phyloP scores from a whole-genome alignment of 768 basidiomycete genomes.

The Chalciporus sphaerocephalus region DNA sequence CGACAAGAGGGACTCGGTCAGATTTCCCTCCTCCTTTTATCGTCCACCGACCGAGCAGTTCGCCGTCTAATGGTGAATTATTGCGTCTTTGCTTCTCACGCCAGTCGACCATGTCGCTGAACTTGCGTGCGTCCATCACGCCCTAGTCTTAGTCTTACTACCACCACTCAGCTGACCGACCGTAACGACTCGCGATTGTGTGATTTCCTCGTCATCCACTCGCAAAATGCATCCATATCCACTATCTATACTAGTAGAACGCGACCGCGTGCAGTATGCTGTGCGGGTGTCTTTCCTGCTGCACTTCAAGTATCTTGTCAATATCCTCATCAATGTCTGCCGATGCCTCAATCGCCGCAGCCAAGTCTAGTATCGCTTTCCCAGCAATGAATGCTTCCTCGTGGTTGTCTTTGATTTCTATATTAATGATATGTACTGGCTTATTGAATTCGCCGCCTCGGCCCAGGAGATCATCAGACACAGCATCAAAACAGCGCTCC shows the following conservation, averaged over 20 bases:
- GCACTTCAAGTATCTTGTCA: constrained; percentile 74
- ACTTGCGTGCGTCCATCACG: not conserved
- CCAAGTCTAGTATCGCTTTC: constrained; percentile 89
- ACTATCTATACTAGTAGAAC: too few relatives aligned
- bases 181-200: too few relatives aligned
- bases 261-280: constrained; percentile 85
- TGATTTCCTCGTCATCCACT: constrained; percentile 20
- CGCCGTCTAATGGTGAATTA: constrained; percentile 29
- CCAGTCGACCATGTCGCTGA: not conserved
- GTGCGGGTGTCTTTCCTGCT: constrained; percentile 90
- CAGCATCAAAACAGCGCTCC: constrained; percentile 97
- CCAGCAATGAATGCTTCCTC: constrained; percentile 97
- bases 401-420: constrained; percentile 98
- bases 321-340: constrained; percentile 91
- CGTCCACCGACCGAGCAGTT: not conserved
- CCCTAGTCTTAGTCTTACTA: not conserved
- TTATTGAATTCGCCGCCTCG: constrained; percentile 91
- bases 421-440: constrained; percentile 93
- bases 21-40: constrained; percentile 6
- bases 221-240: constrained; percentile 11
- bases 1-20: constrained; percentile 1
- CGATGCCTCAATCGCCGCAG: constrained; percentile 78
- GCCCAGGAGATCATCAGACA: constrained; percentile 89
- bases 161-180: too few relatives aligned
- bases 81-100: constrained; percentile 68